phyloP scores from a whole-genome alignment of 192 early-diverging fungal genomes.

The Nowakowskiella sp. region DNA sequence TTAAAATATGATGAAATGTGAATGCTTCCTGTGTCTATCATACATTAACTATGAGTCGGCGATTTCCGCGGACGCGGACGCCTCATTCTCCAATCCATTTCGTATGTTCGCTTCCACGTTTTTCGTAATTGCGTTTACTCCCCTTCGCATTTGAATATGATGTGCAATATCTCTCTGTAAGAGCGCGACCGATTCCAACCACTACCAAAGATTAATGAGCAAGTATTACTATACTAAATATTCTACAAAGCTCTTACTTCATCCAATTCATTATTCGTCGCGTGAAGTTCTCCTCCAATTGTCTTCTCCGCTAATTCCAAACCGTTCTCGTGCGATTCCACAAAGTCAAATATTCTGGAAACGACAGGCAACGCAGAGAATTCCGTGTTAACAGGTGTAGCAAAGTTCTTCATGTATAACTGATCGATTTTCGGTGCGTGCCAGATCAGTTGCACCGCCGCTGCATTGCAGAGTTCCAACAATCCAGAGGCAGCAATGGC shows the following conservation, averaged over 20 bases:
- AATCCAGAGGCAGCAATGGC: not conserved
- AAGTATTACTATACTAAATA: not conserved
- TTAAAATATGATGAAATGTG: no score
- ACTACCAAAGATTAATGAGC: conserved; percentile 12
- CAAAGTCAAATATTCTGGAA: not conserved
- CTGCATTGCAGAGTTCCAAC: not conserved
- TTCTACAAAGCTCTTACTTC: conserved; percentile 11
- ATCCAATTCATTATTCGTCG: conserved; percentile 20
- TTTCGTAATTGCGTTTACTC: conserved; percentile 4
- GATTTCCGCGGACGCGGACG: no score
- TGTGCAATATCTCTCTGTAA: conserved; percentile 21
- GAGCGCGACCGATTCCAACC: conserved; percentile 17
- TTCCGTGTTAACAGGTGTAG: no score
- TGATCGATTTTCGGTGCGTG: conserved; percentile 16
- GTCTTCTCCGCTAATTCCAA: conserved; percentile 8
- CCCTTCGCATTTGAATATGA: conserved; percentile 3
- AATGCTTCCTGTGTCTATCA: no score
- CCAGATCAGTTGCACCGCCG: not conserved
- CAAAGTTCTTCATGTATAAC: conserved; percentile 18
- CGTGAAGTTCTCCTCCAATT: not conserved
- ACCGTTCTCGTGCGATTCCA: not conserved
- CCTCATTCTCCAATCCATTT: no score
- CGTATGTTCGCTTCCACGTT: no score
- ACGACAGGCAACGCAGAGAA: no score
- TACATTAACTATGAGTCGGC: no score